A percentile compares a stretch with the other conserved stretches of the same genome.
Conservation (phyloP, 768 basidiomycete genomes). For the Mycena vitilis region DNA sequence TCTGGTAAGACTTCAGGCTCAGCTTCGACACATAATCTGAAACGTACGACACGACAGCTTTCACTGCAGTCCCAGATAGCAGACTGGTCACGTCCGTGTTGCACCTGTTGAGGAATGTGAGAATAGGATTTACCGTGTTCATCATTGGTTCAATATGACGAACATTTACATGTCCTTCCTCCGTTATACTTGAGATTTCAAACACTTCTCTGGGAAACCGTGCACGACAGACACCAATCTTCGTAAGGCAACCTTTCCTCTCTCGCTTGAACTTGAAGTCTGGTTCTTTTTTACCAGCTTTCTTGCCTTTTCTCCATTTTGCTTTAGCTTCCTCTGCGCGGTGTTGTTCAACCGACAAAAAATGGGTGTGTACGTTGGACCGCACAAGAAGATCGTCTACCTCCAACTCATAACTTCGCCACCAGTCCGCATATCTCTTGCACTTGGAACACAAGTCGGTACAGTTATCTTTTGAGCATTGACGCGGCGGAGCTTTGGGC, state of each 20-base stretch:
- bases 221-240: neutral
- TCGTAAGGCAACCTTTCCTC: conserved; percentile 21
- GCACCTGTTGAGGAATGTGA: neutral
- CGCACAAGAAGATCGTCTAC: conserved; percentile 37
- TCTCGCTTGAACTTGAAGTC: neutral
- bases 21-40: conserved; percentile 2
- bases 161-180: no score
- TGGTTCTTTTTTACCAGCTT: neutral
- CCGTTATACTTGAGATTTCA: no score
- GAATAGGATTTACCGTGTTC: no score
- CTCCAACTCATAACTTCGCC: conserved; percentile 12
- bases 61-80: neutral
- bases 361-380: conserved; percentile 38
- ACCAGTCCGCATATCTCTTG: conserved; percentile 38
- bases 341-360: neutral
- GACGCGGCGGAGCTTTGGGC: no score
- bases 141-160: no score
- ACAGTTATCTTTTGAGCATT: neutral
- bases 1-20: neutral
- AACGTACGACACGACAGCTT: conserved; percentile 7
- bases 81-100: neutral
- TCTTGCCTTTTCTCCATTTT: conserved; percentile 6
- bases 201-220: no score
- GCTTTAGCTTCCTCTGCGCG: neutral
- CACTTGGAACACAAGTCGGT: neutral